Conservation (phyloP, 176 grass and related monocot genomes). For the Rhipidocladum racemiflorum region DNA sequence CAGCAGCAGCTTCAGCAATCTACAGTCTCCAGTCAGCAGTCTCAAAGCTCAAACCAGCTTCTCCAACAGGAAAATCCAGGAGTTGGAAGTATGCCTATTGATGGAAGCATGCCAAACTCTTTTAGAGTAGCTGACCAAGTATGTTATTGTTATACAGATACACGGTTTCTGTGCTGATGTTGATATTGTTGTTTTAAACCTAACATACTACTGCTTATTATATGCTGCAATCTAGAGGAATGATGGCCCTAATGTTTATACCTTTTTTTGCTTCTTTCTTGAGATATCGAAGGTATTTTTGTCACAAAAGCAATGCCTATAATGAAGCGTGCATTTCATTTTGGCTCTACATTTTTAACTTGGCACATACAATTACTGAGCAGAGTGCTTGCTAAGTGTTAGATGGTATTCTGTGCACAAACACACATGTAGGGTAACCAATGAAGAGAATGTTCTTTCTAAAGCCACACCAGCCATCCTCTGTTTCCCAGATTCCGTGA, state of each 20-base stretch:
- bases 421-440: neutral
- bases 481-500: neutral
- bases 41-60: constrained; percentile 63
- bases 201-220: neutral
- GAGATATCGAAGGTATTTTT: neutral
- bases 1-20: constrained; percentile 61
- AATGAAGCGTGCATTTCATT: neutral
- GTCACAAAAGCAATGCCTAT: neutral
- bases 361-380: neutral
- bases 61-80: constrained; percentile 66
- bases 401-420: neutral
- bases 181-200: constrained; percentile 1
- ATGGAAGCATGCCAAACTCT: constrained; percentile 56
- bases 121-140: constrained; percentile 60
- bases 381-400: constrained; percentile 1
- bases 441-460: neutral
- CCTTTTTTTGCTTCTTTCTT: neutral
- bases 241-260: neutral
- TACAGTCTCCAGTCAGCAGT: constrained; percentile 68
- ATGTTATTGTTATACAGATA: neutral
- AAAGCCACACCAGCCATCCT: neutral
- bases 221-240: neutral
- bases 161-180: neutral
- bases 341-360: constrained; percentile 5
- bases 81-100: constrained; percentile 52